A percentile compares a stretch with the other conserved stretches of the same genome.
Evolutionary conservation across 768 basidiomycete genomes (phyloP).

Genomic region (Dioszegia aurantiaca): DNA sequence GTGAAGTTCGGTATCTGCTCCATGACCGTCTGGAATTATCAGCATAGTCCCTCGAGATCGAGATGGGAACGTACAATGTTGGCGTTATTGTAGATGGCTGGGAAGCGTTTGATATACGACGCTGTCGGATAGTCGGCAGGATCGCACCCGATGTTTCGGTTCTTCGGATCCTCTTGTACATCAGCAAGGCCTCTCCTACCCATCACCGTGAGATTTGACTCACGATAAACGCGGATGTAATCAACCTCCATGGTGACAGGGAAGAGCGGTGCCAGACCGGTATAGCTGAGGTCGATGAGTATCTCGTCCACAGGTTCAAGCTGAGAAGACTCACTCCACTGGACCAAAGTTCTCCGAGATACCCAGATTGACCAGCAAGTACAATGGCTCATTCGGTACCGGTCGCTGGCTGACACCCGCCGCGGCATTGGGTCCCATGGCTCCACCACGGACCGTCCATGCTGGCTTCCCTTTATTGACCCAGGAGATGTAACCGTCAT

Average conservation of each 20-base stretch:
- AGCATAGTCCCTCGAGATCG: not conserved
- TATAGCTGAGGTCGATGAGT: slow-evolving; percentile 28
- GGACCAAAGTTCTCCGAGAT: slow-evolving; percentile 75
- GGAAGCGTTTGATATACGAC: slow-evolving; percentile 62
- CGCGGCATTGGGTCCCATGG: slow-evolving; percentile 62
- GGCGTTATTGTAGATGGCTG: slow-evolving; percentile 43
- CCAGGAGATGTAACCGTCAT: slow-evolving; percentile 71
- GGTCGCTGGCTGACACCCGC: slow-evolving; percentile 69
- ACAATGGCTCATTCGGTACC: slow-evolving; percentile 78
- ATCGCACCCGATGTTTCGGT: slow-evolving; percentile 74
- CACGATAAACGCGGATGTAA: slow-evolving; percentile 82
- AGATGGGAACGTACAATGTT: slow-evolving; percentile 44
- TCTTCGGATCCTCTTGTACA: slow-evolving; percentile 45
- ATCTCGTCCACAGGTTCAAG: not conserved
- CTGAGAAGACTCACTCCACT: slow-evolving; percentile 38
- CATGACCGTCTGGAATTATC: slow-evolving; percentile 29
- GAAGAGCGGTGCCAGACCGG: slow-evolving; percentile 38
- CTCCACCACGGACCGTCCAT: slow-evolving; percentile 57
- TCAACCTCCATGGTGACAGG: slow-evolving; percentile 66
- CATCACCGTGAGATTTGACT: not conserved
- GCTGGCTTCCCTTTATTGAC: slow-evolving; percentile 61
- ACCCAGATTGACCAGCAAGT: slow-evolving; percentile 55
- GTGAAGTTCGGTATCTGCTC: slow-evolving; percentile 28
- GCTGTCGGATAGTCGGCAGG: slow-evolving; percentile 74
- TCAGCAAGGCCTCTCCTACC: not conserved